Base-by-base conservation (phyloP, 345 rosid genomes). In the Hypericum androsaemum region DNA sequence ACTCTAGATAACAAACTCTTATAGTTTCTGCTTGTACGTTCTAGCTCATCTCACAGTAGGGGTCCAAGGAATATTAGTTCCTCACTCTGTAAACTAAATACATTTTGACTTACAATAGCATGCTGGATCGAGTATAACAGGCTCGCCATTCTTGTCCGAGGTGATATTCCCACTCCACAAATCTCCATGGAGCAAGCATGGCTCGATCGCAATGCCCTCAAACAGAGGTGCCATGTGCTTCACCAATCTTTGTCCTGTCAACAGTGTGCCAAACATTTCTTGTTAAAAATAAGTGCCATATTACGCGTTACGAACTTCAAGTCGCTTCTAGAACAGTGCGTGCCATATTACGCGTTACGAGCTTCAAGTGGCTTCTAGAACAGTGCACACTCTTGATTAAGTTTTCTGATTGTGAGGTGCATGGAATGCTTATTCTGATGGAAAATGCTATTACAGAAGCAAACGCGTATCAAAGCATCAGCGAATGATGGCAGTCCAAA, bases 131-230 rank as follows among this genome's bases (percentile, higher is more conserved):
- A 90, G 96, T 61, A 87, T 81, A 54, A 90, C 86, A 37, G 98
- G 96, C 60, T 82, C 76, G 12, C 89, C 83, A 50, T 77, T 78
- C 72, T 74, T 77, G 74, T 81, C 88, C n/a, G 79, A 80, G 63
- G 75, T 69, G 47, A 92, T 78, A 55, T 92, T 92, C 70, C 95
- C 98, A 22, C 98, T 92, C 96, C 96, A 92, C 17, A 84, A 75
- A 71, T 92, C 98, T 64, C 98, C 98, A 70, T 92, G 98, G 59
- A 92, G 73, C 70, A 92, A 73, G 79, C 88, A 87, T 41, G 95
- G 95, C 67, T 84, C 89, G 57, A 81, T 54, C 7, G 49, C 74
- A 11, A 71, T 61, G 39, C 78, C 64, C 58, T 87, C 89, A 61
- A 87, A 87, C 39, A 92, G 83, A 43, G 94, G 69, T 6, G 73